Evolutionary conservation across 208 protist species (phyloP).

Genomic region (Leishmania guyanensis): DNA sequence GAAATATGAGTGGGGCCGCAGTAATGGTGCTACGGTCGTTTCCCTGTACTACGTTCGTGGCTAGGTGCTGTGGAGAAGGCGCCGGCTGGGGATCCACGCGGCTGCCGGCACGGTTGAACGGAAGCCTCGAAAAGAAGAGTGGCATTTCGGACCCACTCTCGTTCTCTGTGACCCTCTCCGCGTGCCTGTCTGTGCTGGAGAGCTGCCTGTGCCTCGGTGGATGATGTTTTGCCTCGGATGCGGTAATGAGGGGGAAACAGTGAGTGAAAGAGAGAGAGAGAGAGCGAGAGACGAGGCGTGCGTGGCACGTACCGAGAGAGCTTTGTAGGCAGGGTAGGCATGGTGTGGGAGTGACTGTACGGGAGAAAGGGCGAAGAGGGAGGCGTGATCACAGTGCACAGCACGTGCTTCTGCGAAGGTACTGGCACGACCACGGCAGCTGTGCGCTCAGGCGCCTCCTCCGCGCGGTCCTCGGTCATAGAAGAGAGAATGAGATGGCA

Average conservation of each 20-base stretch:
- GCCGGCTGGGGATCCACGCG: background rate
- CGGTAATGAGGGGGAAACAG: background rate
- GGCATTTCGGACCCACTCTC: background rate
- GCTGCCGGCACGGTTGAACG: background rate
- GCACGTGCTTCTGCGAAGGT: background rate
- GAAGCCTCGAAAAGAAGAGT: constrained; percentile 3
- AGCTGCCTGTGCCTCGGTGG: background rate
- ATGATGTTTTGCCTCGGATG: background rate
- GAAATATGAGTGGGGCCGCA: constrained; percentile 1
- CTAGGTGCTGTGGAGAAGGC: background rate
- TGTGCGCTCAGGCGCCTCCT: background rate
- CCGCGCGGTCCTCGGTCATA: constrained; percentile 9
- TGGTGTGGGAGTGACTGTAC: background rate
- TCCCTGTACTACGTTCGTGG: background rate
- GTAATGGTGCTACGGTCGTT: background rate
- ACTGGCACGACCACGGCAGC: background rate
- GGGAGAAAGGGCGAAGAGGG: background rate
- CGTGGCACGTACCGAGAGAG: background rate
- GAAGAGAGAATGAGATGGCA: constrained; percentile 6
- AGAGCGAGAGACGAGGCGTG: background rate
- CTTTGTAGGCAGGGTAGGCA: background rate
- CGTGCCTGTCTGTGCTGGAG: background rate
- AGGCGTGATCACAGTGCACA: background rate
- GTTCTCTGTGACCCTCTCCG: background rate
- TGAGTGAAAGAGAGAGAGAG: background rate